A percentile compares a stretch with the other conserved stretches of the same genome.
phyloP scores from a whole-genome alignment of 2,329 filamentous ascomycete genomes.

The Xylaria sp. region DNA sequence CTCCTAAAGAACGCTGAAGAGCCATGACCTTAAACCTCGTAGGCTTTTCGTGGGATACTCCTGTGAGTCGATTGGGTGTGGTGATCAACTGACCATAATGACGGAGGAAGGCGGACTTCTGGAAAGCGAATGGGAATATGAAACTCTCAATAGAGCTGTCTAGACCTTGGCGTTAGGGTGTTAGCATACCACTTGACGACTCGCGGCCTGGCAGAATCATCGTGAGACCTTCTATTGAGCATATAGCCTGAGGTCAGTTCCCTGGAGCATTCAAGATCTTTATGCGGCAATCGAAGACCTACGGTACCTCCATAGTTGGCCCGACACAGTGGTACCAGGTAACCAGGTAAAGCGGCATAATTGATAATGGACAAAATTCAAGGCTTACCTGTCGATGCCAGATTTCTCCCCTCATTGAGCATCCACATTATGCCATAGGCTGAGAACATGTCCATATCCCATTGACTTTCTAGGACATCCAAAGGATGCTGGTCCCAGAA shows the following conservation, averaged over 20 bases:
- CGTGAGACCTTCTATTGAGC: too few relatives aligned
- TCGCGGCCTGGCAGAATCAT: too few relatives aligned
- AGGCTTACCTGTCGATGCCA: slow-evolving; percentile 22
- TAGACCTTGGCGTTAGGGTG: neutral
- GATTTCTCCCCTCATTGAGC: slow-evolving; percentile 25
- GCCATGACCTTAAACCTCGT: slow-evolving; percentile 23
- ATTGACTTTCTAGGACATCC: slow-evolving; percentile 21
- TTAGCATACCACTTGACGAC: too few relatives aligned
- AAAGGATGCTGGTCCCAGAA: slow-evolving; percentile 30
- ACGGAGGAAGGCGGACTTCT: slow-evolving; percentile 22
- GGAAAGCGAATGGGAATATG: slow-evolving; percentile 25
- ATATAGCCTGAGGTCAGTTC: too few relatives aligned
- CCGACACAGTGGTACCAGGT: neutral
- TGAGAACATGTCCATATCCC: slow-evolving; percentile 26
- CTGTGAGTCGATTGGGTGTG: slow-evolving; percentile 20
- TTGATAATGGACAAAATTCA: slow-evolving; percentile 9
- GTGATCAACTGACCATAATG: slow-evolving; percentile 23
- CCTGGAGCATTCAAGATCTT: too few relatives aligned
- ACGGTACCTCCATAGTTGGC: too few relatives aligned
- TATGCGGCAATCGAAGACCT: too few relatives aligned
- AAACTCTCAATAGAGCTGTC: slow-evolving; percentile 16
- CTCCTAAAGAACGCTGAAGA: slow-evolving; percentile 19
- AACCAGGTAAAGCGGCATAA: neutral
- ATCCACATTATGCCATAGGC: slow-evolving; percentile 29
- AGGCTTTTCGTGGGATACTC: slow-evolving; percentile 27